phyloP scores from a whole-genome alignment of 75 land plant species.

The Pinus tabuliformis region DNA sequence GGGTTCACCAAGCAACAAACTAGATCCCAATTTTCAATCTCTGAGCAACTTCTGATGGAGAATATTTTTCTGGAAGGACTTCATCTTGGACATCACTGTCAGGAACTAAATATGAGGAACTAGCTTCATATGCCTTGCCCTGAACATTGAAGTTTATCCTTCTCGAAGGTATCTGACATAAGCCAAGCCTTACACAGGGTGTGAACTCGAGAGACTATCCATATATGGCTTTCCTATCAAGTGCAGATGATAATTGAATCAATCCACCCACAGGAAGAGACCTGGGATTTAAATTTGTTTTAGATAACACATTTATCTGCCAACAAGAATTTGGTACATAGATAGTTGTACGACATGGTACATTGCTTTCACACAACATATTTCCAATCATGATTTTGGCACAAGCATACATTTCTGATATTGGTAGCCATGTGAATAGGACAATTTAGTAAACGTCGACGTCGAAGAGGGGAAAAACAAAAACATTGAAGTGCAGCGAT shows the following conservation, averaged over 20 bases:
- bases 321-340: background rate
- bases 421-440: too few species aligned
- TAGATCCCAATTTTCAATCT: constrained; percentile 37
- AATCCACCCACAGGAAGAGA: background rate
- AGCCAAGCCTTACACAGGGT: background rate
- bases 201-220: background rate
- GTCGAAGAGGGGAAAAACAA: too few species aligned
- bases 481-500: too few species aligned
- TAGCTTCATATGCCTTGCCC: constrained; percentile 43
- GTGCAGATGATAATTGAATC: background rate
- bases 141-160: background rate
- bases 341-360: background rate
- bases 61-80: background rate
- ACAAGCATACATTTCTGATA: constrained; percentile 1
- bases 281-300: too few species aligned
- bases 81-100: constrained; percentile 2
- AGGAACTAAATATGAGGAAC: constrained; percentile 18
- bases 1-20: constrained; percentile 77
- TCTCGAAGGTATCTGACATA: background rate
- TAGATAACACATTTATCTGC: too few species aligned
- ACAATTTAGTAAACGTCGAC: too few species aligned
- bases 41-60: too few species aligned
- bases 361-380: background rate
- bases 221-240: background rate
- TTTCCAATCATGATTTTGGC: constrained; percentile 1